These are phyloP conservation scores for Phytophthora tubulina DNA, from an alignment of 352 stramenopile species.

Conservation along the genomic window DNA sequence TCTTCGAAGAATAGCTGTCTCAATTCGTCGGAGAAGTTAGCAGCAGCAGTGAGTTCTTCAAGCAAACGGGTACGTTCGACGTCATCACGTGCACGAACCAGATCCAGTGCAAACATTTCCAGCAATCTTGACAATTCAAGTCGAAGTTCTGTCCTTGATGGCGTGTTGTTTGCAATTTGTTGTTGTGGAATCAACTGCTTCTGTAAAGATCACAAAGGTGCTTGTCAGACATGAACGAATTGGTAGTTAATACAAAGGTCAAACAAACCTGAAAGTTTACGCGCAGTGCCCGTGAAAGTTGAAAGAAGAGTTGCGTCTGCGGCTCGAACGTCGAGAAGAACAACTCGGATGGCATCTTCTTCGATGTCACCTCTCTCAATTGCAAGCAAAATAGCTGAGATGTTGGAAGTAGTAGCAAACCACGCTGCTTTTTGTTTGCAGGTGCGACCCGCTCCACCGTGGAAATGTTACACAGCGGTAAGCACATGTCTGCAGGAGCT, in stretches of 20 bases:
- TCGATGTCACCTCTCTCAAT: conserved; percentile 18
- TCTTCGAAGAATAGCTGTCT: conserved; percentile 67
- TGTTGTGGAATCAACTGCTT: conserved; percentile 36
- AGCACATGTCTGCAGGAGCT: conserved; percentile 24
- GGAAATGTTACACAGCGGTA: conserved; percentile 41
- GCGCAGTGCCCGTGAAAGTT: conserved; percentile 47
- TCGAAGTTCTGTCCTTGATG: conserved; percentile 24
- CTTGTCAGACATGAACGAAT: conserved; percentile 1
- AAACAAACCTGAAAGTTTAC: conserved; percentile 59
- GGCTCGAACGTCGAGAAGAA: conserved; percentile 76
- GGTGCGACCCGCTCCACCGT: conserved; percentile 53
- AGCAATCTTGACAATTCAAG: conserved; percentile 46
- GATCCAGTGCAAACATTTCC: conserved; percentile 45
- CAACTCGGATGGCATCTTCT: conserved; percentile 30
- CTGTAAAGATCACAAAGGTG: conserved; percentile 13
- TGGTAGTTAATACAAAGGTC: neutral
- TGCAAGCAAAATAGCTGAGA: conserved; percentile 68
- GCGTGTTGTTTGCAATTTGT: neutral
- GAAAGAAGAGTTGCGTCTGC: conserved; percentile 64
- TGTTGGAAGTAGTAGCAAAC: conserved; percentile 53
- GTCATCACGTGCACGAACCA: conserved; percentile 30
- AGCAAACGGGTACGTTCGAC: conserved; percentile 45
- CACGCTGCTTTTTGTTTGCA: conserved; percentile 44
- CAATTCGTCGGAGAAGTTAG: conserved; percentile 41
- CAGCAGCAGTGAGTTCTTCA: conserved; percentile 56